Percentiles rank a stretch among this genome's conserved stretches.
Evolutionary conservation across 2,329 filamentous ascomycete genomes (phyloP).

Genomic region (Tolypocladium tundrense): DNA sequence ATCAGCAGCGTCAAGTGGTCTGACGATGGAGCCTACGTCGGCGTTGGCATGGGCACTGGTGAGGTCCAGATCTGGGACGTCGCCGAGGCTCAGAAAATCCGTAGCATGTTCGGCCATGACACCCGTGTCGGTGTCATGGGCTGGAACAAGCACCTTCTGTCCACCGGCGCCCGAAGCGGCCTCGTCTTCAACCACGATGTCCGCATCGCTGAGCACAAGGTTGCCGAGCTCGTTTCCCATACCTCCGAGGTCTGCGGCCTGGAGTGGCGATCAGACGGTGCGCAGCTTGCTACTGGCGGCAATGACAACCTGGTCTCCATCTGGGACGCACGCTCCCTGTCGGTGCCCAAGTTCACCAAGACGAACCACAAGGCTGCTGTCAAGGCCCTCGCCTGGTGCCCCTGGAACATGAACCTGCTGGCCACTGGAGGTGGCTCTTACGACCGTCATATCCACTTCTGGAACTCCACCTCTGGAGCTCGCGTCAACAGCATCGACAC

Average conservation of each 20-base stretch:
- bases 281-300: slow-evolving; percentile 92
- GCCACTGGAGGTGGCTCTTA: slow-evolving; percentile 94
- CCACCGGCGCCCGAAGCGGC: slow-evolving; percentile 86
- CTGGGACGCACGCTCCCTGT: slow-evolving; percentile 92
- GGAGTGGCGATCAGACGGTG: slow-evolving; percentile 93
- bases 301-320: slow-evolving; percentile 99
- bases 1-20: slow-evolving; percentile 99
- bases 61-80: slow-evolving; percentile 99
- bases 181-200: slow-evolving; percentile 99
- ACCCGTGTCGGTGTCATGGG: slow-evolving; percentile 96
- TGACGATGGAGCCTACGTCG: slow-evolving; percentile 90
- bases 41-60: slow-evolving; percentile 86
- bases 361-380: slow-evolving; percentile 98
- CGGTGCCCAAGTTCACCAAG: slow-evolving; percentile 97
- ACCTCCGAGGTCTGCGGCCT: slow-evolving; percentile 96
- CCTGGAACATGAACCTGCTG: slow-evolving; percentile 95
- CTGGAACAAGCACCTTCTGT: slow-evolving; percentile 97
- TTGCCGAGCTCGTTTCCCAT: slow-evolving; percentile 92
- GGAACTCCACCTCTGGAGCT: slow-evolving; percentile 96
- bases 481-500: slow-evolving; percentile 99
- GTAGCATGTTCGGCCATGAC: slow-evolving; percentile 97
- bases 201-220: slow-evolving; percentile 94
- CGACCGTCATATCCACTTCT: slow-evolving; percentile 98
- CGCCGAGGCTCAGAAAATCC: slow-evolving; percentile 86
- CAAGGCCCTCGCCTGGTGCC: slow-evolving; percentile 97